phyloP scores from a whole-genome alignment of 2,329 filamentous ascomycete species.

The Sporothrix variecibatus region DNA sequence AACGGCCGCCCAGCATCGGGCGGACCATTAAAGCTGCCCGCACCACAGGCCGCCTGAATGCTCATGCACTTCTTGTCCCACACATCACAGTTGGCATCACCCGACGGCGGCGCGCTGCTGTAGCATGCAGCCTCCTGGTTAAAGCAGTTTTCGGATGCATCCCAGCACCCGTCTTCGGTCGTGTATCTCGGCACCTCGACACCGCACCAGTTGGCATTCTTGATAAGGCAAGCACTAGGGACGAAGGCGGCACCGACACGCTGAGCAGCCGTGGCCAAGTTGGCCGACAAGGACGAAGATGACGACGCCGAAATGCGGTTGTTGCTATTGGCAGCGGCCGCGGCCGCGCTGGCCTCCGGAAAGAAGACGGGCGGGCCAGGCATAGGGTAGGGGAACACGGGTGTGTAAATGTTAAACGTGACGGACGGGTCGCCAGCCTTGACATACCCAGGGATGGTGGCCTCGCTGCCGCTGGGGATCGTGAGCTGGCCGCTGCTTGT shows the following conservation, averaged over 20 bases:
- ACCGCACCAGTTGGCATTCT: conserved; percentile 74
- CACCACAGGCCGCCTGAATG: conserved; percentile 48
- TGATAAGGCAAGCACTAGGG: conserved; percentile 59
- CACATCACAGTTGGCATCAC: conserved; percentile 58
- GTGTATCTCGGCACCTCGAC: conserved; percentile 60
- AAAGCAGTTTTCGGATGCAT: conserved; percentile 57
- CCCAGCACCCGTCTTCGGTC: conserved; percentile 62
- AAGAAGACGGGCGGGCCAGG: conserved; percentile 60
- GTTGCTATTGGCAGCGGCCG: not conserved
- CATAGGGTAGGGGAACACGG: conserved; percentile 58
- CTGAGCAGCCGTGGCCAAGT: conserved; percentile 37
- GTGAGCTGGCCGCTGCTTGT: conserved; percentile 38
- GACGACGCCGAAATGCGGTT: not conserved
- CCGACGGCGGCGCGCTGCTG: conserved; percentile 58
- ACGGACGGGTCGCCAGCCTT: conserved; percentile 55
- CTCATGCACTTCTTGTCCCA: conserved; percentile 64
- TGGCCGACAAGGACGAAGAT: not conserved
- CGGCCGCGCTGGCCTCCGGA: conserved; percentile 34
- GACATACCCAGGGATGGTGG: conserved; percentile 69
- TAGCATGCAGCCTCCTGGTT: conserved; percentile 63
- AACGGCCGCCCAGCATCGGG: conserved; percentile 46
- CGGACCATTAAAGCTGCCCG: conserved; percentile 50
- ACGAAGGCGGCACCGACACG: conserved; percentile 48
- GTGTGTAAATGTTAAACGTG: conserved; percentile 58
- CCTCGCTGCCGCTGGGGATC: conserved; percentile 52